Evolutionary conservation across 345 rosid species (phyloP), one percentile per base, ranked within the genome.

Genomic region (Arabis hirsuta): DNA sequence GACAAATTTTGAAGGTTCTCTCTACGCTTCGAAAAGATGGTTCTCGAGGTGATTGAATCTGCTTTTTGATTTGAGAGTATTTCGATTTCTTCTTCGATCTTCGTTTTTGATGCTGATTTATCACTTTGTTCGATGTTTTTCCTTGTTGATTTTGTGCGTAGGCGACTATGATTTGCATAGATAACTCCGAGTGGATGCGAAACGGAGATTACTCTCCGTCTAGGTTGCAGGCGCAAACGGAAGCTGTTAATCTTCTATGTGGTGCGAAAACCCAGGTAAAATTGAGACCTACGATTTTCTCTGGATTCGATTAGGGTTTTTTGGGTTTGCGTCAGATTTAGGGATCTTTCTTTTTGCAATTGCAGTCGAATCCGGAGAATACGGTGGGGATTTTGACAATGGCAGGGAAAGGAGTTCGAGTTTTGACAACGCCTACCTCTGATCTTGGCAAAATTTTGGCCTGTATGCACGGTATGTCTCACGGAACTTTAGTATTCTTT

Each of bases 101-200:
- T 26, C 47, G 45, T 65, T 34, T 41, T 55, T 11, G 55, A 20
- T 69, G 16, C 45, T 27, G 22, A n/a, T 46, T 7, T 14, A 31
- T 51, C 73, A 55, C 62, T 46, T 64, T 61, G 52, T 48, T 5
- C 2, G 36, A 34, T 27, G 46, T 52, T 72, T 36, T 31, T 29
- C 9, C 12, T 50, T 57, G n/a, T n/a, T n/a, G n/a, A n/a, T n/a
- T n/a, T n/a, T n/a, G 14, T 65, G 29, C 14, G 22, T 77, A 88
- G 93, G 93, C 93, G 77, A 88, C 96, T 50, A 84, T 90, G 93
- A 88, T 90, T 55, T 90, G 93, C 71, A 79, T 88, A 81, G 96
- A 90, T 72, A 90, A 88, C 75, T 90, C 96, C 4, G 93, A 88
- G 65, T 87, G 93, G 96, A 90, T 87, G 96, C 87, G 96, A 55